A percentile compares a stretch with the other conserved stretches of the same genome.
Evolutionary conservation across 208 protist species (phyloP).

Genomic region (Leishmania lainsoni): DNA sequence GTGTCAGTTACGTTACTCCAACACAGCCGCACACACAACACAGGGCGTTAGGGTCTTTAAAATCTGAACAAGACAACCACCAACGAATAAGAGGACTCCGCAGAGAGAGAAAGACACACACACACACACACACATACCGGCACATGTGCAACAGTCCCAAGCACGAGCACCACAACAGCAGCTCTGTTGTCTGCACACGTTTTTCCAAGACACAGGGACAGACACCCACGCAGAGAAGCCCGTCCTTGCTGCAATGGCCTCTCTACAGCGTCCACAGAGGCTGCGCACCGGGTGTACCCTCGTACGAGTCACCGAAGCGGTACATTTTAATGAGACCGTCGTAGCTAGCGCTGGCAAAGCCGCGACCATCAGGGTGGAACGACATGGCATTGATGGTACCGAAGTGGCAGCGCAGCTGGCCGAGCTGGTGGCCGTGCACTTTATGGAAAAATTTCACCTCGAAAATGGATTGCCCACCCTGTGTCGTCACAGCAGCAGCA

Average conservation of each 20-base stretch:
- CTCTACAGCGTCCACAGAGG: constrained; percentile 62
- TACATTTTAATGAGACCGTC: constrained; percentile 97
- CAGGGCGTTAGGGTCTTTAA: background rate
- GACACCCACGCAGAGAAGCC: background rate
- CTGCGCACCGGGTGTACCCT: constrained; percentile 60
- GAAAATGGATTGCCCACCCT: constrained; percentile 91
- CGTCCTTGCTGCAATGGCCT: background rate
- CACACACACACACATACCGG: background rate
- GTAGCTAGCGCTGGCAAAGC: constrained; percentile 93
- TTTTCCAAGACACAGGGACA: background rate
- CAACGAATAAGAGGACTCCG: background rate
- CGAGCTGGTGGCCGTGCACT: constrained; percentile 95
- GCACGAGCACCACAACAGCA: background rate
- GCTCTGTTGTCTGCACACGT: background rate
- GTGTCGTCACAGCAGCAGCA: constrained; percentile 95
- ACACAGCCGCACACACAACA: background rate
- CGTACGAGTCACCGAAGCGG: constrained; percentile 95
- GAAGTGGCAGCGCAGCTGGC: constrained; percentile 97
- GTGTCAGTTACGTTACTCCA: background rate
- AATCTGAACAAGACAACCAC: background rate
- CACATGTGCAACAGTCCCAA: background rate
- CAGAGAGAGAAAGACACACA: background rate
- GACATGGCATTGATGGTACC: constrained; percentile 98
- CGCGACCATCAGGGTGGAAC: constrained; percentile 95
- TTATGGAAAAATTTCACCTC: constrained; percentile 98